Conservation (phyloP, 2,329 filamentous ascomycete species). For the Metarhizium sp. region DNA sequence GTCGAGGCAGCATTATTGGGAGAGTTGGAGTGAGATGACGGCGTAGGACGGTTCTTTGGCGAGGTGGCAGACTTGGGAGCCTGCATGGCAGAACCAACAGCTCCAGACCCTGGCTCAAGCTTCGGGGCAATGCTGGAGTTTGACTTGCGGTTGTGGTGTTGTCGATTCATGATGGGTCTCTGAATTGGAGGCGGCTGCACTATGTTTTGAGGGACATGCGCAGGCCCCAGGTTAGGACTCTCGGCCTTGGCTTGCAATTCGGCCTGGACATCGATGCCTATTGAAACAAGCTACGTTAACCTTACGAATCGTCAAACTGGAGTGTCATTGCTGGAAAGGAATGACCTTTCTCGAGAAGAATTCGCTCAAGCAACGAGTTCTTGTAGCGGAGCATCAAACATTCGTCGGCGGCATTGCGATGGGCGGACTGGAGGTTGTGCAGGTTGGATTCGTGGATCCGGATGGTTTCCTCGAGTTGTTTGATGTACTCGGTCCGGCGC, state of each 20-base stretch:
- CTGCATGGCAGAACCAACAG: slow-evolving; percentile 35
- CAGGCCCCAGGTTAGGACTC: slow-evolving; percentile 69
- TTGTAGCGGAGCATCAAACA: slow-evolving; percentile 98
- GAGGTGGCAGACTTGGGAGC: slow-evolving; percentile 49
- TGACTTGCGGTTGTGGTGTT: slow-evolving; percentile 65
- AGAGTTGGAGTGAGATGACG: slow-evolving; percentile 63
- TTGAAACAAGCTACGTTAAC: slow-evolving; percentile 1
- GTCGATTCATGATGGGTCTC: slow-evolving; percentile 70
- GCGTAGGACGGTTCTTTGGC: slow-evolving; percentile 70
- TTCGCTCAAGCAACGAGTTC: slow-evolving; percentile 90
- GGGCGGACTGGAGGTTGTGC: slow-evolving; percentile 85
- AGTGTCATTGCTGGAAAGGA: slow-evolving; percentile 1
- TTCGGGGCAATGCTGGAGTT: slow-evolving; percentile 69
- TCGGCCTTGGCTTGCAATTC: slow-evolving; percentile 89
- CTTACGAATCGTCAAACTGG: not conserved
- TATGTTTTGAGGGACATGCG: slow-evolving; percentile 56
- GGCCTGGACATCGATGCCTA: slow-evolving; percentile 93
- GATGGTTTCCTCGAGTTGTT: slow-evolving; percentile 95
- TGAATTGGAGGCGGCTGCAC: slow-evolving; percentile 70
- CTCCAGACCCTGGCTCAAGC: slow-evolving; percentile 43
- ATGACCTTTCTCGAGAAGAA: slow-evolving; percentile 90
- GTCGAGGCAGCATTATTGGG: slow-evolving; percentile 39
- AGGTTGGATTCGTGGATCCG: slow-evolving; percentile 93
- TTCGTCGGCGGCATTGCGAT: slow-evolving; percentile 89
- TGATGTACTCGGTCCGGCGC: slow-evolving; percentile 96